Percentiles rank a stretch among this genome's conserved stretches.
phyloP scores from a whole-genome alignment of 495 filamentous ascomycete genomes.

The Aspergillus steynii region DNA sequence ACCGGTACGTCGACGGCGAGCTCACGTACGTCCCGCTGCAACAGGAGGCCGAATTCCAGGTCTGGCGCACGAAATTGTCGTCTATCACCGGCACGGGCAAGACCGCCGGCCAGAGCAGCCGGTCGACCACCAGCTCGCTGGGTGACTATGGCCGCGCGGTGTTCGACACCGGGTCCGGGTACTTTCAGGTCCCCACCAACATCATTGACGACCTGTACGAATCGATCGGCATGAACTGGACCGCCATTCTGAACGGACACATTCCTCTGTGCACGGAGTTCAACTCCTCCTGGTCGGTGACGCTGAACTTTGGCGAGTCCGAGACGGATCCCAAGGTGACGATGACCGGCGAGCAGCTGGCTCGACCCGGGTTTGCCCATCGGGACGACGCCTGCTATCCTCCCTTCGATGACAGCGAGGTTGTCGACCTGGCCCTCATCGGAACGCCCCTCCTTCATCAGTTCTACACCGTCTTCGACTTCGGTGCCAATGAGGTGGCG shows the following conservation, averaged over 20 bases:
- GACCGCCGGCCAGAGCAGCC: background rate
- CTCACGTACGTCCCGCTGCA: background rate
- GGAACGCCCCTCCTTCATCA: background rate
- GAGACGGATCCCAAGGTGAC: background rate
- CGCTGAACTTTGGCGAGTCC: background rate
- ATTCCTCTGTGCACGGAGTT: background rate
- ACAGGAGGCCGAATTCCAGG: background rate
- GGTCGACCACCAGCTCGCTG: background rate
- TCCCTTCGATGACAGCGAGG: background rate
- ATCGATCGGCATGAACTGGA: conserved; percentile 2
- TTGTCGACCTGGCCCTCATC: background rate
- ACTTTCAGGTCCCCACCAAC: background rate
- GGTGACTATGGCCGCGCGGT: background rate
- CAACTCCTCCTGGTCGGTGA: background rate
- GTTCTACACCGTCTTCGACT: conserved; percentile 3
- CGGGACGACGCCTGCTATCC: background rate
- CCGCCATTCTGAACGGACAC: background rate
- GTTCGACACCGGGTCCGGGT: background rate
- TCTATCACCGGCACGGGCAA: background rate
- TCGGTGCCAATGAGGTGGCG: background rate
- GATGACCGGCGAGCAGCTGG: conserved; percentile 1
- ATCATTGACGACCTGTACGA: background rate
- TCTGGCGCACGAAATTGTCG: background rate
- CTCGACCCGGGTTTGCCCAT: background rate
- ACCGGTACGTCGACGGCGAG: background rate